Conservation (phyloP, 2,329 filamentous ascomycete species). For the Talaromyces amestolkiae region DNA sequence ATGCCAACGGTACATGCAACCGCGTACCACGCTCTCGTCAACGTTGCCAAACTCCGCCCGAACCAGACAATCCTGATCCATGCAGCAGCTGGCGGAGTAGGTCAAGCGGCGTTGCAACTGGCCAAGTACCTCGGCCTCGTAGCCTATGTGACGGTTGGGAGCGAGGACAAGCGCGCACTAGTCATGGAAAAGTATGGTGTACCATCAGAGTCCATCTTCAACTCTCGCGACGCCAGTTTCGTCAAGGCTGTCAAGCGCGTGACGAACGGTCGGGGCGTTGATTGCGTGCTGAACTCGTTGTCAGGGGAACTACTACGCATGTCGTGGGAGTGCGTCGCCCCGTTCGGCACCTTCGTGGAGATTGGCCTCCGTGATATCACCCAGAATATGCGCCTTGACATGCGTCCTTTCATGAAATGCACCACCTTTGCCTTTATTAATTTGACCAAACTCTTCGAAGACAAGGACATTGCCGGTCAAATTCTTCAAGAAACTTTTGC, state of each 20-base stretch:
- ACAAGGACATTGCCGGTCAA: too few species aligned
- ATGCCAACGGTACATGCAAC: too few species aligned
- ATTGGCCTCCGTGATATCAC: slow-evolving; percentile 21
- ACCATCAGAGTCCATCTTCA: slow-evolving; percentile 30
- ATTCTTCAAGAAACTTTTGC: too few species aligned
- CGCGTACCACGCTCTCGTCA: not conserved
- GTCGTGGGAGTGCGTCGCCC: slow-evolving; percentile 29
- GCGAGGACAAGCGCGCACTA: not conserved
- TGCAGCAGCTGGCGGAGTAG: not conserved
- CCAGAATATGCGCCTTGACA: too few species aligned
- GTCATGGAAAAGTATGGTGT: too few species aligned
- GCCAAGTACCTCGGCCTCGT: slow-evolving; percentile 17
- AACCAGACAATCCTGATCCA: too few species aligned
- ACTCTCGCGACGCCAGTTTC: slow-evolving; percentile 27
- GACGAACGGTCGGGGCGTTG: slow-evolving; percentile 34
- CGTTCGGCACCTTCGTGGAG: slow-evolving; percentile 31
- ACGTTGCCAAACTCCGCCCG: too few species aligned
- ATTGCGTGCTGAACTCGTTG: slow-evolving; percentile 31
- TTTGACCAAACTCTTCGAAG: too few species aligned
- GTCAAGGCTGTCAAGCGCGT: slow-evolving; percentile 21
- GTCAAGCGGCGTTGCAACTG: slow-evolving; percentile 15
- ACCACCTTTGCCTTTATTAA: too few species aligned
- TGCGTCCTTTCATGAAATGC: too few species aligned
- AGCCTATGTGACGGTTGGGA: not conserved
- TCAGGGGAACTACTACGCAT: slow-evolving; percentile 23